Evolutionary conservation across 805 yeast species (phyloP).

Genomic region (Ogataea zsoltii): DNA sequence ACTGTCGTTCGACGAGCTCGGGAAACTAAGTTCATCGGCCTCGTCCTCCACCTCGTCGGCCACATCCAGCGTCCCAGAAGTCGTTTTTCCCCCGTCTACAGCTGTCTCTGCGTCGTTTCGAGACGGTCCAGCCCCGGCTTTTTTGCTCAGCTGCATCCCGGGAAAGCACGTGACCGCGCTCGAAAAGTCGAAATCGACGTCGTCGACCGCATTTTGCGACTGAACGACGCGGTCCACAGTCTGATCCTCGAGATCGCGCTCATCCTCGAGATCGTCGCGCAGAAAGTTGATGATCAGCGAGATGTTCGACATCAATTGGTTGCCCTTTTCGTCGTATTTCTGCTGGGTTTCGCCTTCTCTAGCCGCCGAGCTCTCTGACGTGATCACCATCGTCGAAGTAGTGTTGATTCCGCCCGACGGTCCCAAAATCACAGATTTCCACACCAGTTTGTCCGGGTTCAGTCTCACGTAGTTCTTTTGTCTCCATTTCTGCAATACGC

Average conservation of each 20-base stretch:
- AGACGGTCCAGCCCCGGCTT: background rate
- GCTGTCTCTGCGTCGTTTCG: too few relatives aligned
- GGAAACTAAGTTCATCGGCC: background rate
- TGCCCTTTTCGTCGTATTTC: constrained; percentile 28
- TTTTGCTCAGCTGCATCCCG: constrained; percentile 17
- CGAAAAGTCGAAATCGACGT: constrained; percentile 16
- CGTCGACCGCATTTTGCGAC: constrained; percentile 39
- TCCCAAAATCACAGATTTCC: constrained; percentile 85
- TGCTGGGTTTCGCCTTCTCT: constrained; percentile 2
- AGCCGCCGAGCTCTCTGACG: constrained; percentile 18
- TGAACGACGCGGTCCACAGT: constrained; percentile 38
- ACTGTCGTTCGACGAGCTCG: background rate
- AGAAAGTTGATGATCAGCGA: constrained; percentile 59
- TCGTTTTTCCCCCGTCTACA: too few relatives aligned
- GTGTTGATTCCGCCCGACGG: constrained; percentile 85
- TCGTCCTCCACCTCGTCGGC: constrained; percentile 1
- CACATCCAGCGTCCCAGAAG: too few relatives aligned
- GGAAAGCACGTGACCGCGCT: constrained; percentile 27
- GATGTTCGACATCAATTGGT: constrained; percentile 46
- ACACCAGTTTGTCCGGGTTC: constrained; percentile 56
- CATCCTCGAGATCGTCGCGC: constrained; percentile 68
- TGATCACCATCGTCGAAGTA: constrained; percentile 44
- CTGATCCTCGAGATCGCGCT: constrained; percentile 58
- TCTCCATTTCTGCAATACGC: constrained; percentile 51
- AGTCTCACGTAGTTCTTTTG: constrained; percentile 51